Evolutionary conservation across 148 eudicot genomes (phyloP).

Genomic region (Fagopyrum esculentum): DNA sequence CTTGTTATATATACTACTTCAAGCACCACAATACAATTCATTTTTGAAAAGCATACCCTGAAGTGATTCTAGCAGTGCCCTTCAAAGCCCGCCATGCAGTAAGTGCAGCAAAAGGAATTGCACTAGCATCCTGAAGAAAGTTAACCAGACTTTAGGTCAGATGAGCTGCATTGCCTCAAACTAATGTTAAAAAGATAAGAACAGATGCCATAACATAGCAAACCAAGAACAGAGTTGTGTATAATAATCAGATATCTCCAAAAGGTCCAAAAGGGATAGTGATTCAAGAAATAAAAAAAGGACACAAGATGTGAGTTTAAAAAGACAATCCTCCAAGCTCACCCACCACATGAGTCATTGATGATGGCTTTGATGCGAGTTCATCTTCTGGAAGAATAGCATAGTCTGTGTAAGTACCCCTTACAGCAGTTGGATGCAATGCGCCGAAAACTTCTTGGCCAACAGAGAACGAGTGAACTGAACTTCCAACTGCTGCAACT

Average conservation of each 20-base stretch:
- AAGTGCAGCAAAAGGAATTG: slow-evolving; percentile 93
- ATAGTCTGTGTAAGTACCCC: slow-evolving; percentile 95
- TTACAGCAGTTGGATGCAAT: slow-evolving; percentile 89
- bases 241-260: background rate
- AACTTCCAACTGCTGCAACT: slow-evolving; percentile 76
- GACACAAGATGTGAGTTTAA: background rate
- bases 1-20: background rate
- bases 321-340: background rate
- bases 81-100: slow-evolving; percentile 97
- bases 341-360: slow-evolving; percentile 76
- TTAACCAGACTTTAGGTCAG: background rate
- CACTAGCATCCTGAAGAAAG: slow-evolving; percentile 73
- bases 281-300: background rate
- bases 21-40: background rate
- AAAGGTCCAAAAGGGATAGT: background rate
- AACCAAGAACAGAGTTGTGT: background rate
- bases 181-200: background rate
- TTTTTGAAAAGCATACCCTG: slow-evolving; percentile 54
- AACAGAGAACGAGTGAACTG: slow-evolving; percentile 52
- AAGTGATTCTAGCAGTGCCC: slow-evolving; percentile 66
- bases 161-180: background rate
- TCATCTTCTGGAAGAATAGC: slow-evolving; percentile 82
- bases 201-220: background rate
- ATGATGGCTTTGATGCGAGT: slow-evolving; percentile 54
- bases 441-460: slow-evolving; percentile 98